Evolutionary conservation across 1,284 basidiomycete genomes (phyloP).

Genomic region (Heterobasidion parviporum): DNA sequence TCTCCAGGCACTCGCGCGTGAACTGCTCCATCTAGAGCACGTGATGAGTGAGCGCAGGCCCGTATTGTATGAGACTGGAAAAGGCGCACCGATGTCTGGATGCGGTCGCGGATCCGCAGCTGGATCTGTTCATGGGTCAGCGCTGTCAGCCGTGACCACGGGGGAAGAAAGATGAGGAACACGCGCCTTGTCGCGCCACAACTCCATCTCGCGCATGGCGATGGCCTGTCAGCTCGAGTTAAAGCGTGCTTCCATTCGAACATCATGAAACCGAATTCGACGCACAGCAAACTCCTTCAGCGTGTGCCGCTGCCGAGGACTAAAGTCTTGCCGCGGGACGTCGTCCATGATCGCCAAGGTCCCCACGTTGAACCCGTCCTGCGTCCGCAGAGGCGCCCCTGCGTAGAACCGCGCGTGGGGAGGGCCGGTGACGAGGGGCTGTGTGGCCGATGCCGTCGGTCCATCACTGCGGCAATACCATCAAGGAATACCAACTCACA

Average conservation of each 20-base stretch:
- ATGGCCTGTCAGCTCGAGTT: conserved; percentile 43
- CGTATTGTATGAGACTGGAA: neutral
- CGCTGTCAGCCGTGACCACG: neutral
- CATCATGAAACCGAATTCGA: neutral
- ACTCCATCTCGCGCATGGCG: conserved; percentile 92
- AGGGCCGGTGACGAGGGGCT: conserved; percentile 68
- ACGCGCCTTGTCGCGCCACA: conserved; percentile 84
- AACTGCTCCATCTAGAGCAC: conserved; percentile 80
- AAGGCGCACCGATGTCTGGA: conserved; percentile 71
- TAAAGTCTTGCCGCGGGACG: conserved; percentile 77
- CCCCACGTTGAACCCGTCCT: conserved; percentile 88
- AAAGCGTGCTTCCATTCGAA: neutral
- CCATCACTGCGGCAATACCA: neutral
- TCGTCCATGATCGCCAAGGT: conserved; percentile 85
- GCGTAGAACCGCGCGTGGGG: conserved; percentile 86
- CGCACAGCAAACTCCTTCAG: conserved; percentile 85
- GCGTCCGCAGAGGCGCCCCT: conserved; percentile 81
- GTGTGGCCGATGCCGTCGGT: conserved; percentile 5
- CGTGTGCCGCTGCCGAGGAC: conserved; percentile 83
- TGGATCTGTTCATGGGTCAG: conserved; percentile 53
- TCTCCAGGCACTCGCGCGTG: conserved; percentile 89
- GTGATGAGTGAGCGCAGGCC: neutral
- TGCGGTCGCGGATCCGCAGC: conserved; percentile 82
- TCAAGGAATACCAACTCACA: conserved; percentile 30
- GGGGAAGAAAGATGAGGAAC: neutral